phyloP scores from a whole-genome alignment of 164 flowering plant species.

The Vitis cinerea region DNA sequence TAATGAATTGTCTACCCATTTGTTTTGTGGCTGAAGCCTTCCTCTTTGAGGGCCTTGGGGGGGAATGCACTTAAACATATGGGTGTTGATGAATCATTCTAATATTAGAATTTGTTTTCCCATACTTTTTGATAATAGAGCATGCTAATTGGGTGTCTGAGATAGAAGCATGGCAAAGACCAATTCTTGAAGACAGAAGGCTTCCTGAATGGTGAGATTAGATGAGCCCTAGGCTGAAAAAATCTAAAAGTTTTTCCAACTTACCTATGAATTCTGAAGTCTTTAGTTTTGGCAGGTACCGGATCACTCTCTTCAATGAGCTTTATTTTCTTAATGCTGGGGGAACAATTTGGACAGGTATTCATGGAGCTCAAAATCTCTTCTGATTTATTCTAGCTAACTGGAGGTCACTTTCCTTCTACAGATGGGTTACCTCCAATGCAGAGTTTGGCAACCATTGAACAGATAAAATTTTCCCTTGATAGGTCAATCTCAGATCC shows the following conservation, averaged over 20 bases:
- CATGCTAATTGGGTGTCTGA: slow-evolving; percentile 74
- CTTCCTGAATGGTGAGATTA: slow-evolving; percentile 81
- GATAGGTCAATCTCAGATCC: slow-evolving; percentile 24
- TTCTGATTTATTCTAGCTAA: background rate
- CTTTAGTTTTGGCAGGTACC: slow-evolving; percentile 52
- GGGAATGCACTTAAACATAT: background rate
- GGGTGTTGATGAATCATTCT: background rate
- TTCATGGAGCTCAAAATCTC: background rate
- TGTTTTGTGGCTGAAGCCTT: no score
- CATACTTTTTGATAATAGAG: slow-evolving; percentile 31
- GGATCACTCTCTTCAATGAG: slow-evolving; percentile 82
- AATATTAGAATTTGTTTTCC: background rate
- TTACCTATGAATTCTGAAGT: background rate
- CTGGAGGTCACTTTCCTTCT: slow-evolving; percentile 4
- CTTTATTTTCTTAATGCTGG: slow-evolving; percentile 89
- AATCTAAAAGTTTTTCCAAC: background rate
- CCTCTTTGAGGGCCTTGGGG: no score
- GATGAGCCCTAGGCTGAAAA: background rate
- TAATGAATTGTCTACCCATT: no score
- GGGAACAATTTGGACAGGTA: slow-evolving; percentile 94
- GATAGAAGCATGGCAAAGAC: slow-evolving; percentile 86
- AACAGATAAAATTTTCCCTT: slow-evolving; percentile 54
- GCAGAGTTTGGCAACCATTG: slow-evolving; percentile 43
- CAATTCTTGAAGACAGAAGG: slow-evolving; percentile 73
- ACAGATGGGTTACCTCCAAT: slow-evolving; percentile 80